Evolutionary conservation across 495 filamentous ascomycete genomes (phyloP).

Genomic region (Corynascus novoguineensis): DNA sequence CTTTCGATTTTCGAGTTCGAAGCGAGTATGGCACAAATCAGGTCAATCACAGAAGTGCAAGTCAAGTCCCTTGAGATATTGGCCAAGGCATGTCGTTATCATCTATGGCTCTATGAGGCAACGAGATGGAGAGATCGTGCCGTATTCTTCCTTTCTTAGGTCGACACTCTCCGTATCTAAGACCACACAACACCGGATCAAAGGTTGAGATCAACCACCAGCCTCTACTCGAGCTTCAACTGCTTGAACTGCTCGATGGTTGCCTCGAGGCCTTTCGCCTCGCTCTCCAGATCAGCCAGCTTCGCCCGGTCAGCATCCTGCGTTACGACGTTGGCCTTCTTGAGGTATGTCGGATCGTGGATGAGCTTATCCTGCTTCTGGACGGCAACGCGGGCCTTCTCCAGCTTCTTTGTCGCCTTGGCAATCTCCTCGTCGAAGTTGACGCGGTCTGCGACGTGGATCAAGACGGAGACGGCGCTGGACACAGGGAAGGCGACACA

Average conservation of each 20-base stretch:
- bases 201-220: background rate
- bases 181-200: background rate
- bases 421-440: background rate
- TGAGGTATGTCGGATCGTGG: background rate
- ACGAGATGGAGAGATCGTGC: background rate
- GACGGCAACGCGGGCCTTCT: background rate
- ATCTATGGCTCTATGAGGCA: background rate
- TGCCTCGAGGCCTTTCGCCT: background rate
- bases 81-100: background rate
- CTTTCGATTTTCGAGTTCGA: too few relatives aligned
- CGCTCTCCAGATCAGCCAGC: slow-evolving; percentile 1
- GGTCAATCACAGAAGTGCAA: background rate
- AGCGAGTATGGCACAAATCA: too few relatives aligned
- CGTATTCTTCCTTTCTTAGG: background rate
- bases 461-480: background rate
- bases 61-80: background rate
- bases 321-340: background rate
- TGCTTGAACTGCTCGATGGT: background rate
- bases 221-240: background rate
- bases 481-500: background rate
- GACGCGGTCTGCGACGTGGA: background rate
- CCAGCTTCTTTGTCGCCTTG: background rate
- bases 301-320: background rate
- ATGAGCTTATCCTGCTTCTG: background rate
- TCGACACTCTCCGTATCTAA: background rate